phyloP scores from a whole-genome alignment of 202 grass and related monocot species.

The Panicum hallii region DNA sequence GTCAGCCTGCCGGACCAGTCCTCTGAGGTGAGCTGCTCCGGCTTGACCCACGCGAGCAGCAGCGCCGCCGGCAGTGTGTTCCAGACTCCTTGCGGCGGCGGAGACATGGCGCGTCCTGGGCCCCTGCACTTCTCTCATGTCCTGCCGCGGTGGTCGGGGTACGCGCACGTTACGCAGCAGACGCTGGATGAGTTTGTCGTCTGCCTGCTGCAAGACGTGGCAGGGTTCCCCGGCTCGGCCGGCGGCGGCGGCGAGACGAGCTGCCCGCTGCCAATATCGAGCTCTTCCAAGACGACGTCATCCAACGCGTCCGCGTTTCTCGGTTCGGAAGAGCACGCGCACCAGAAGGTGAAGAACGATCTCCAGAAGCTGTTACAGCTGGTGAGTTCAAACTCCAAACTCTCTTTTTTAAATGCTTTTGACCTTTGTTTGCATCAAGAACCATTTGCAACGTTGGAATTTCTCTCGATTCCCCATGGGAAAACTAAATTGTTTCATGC shows the following conservation, averaged over 20 bases:
- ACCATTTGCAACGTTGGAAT: not conserved
- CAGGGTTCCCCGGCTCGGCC: not conserved
- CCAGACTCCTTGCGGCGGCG: conserved; percentile 33
- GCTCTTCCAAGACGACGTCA: conserved; percentile 41
- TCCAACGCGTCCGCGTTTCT: conserved; percentile 26
- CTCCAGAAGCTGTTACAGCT: conserved; percentile 57
- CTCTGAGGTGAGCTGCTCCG: conserved; percentile 67
- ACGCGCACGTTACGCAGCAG: conserved; percentile 55
- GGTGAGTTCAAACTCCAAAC: conserved; percentile 37
- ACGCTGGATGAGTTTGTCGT: conserved; percentile 61
- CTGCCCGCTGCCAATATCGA: conserved; percentile 35
- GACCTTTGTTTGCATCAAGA: not conserved
- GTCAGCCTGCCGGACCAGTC: conserved; percentile 44
- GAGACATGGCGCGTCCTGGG: conserved; percentile 10
- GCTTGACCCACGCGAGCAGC: conserved; percentile 46
- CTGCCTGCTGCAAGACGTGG: conserved; percentile 53
- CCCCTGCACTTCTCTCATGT: conserved; percentile 51
- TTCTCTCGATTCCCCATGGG: not conserved
- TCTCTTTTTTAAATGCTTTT: not conserved
- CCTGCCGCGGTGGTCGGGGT: conserved; percentile 52
- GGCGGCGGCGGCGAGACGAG: conserved; percentile 33
- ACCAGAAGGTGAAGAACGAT: conserved; percentile 39
- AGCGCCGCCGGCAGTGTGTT: conserved; percentile 37
- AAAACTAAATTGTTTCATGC: not conserved
- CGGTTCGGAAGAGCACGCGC: conserved; percentile 34